Conservation (phyloP, 805 yeast genomes). For the Myxozyma geophila region DNA sequence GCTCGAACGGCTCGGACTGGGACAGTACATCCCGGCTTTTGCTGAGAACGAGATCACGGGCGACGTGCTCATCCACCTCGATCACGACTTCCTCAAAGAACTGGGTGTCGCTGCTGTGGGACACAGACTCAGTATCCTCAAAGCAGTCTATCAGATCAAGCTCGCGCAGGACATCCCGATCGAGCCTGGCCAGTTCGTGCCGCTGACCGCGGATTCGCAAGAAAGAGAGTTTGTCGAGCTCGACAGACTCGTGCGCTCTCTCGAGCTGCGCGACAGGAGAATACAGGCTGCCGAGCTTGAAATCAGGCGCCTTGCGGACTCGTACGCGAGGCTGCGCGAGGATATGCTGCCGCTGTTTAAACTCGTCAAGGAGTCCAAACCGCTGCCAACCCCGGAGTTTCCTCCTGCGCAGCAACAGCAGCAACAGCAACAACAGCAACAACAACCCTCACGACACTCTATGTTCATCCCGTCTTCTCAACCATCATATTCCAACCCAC, state of each 20-base stretch:
- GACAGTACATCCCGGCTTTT: constrained; percentile 24
- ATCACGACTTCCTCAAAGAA: constrained; percentile 72
- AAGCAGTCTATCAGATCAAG: constrained; percentile 60
- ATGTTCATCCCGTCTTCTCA: constrained; percentile 35
- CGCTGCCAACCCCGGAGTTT: constrained; percentile 39
- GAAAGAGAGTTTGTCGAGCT: constrained; percentile 41
- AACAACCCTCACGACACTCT: constrained; percentile 30
- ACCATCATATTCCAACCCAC: constrained; percentile 13
- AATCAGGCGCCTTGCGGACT: constrained; percentile 47
- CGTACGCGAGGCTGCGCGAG: constrained; percentile 58
- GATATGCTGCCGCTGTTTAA: constrained; percentile 69
- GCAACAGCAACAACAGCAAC: constrained; percentile 33
- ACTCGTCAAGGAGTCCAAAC: constrained; percentile 58
- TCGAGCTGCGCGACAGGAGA: constrained; percentile 42
- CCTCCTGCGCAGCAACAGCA: constrained; percentile 39
- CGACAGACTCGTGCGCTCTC: constrained; percentile 26
- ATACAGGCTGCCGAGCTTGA: constrained; percentile 45
- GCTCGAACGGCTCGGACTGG: constrained; percentile 29
- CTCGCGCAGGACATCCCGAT: constrained; percentile 40
- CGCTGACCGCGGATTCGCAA: constrained; percentile 31
- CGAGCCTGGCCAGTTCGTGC: constrained; percentile 38
- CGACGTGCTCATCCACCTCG: constrained; percentile 67
- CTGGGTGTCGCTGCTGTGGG: constrained; percentile 63
- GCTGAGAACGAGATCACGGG: constrained; percentile 71
- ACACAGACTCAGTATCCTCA: constrained; percentile 63